phyloP scores from a whole-genome alignment of 163 green algal species.

The Scenedesmus sp. region DNA sequence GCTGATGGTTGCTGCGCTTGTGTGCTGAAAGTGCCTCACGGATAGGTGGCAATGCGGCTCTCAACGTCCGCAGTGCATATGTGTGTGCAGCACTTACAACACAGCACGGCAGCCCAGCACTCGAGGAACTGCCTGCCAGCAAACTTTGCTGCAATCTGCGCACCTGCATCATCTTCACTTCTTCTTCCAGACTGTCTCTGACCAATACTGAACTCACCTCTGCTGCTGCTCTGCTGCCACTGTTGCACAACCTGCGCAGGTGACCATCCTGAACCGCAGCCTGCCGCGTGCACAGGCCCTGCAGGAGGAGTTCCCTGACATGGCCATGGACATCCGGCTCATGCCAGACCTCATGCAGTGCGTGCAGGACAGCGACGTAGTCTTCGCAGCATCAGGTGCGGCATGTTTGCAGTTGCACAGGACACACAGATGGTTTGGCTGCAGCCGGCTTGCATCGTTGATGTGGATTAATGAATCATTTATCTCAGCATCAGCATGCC shows the following conservation, averaged over 20 bases:
- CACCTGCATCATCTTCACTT: not conserved
- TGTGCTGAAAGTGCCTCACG: no score
- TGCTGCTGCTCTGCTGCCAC: not conserved
- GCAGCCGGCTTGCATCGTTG: no score
- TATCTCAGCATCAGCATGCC: no score
- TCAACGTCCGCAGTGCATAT: no score
- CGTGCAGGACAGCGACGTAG: conserved; percentile 86
- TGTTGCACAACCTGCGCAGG: not conserved
- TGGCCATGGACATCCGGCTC: conserved; percentile 95
- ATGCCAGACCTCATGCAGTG: conserved; percentile 94
- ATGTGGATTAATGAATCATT: no score
- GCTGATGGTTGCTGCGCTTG: no score
- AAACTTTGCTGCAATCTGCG: not conserved
- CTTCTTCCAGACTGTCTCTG: not conserved
- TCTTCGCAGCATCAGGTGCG: conserved; percentile 92
- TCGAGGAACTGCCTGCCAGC: no score
- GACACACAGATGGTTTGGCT: not conserved
- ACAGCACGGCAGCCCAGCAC: no score
- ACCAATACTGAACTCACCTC: not conserved
- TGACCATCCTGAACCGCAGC: conserved; percentile 93
- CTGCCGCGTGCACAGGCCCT: conserved; percentile 91
- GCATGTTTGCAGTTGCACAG: not conserved
- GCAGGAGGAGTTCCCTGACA: conserved; percentile 89
- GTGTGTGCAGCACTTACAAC: no score
- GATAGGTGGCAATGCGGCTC: no score